Evolutionary conservation across 2,329 filamentous ascomycete species (phyloP).

Genomic region (Gaeumannomyces tritici): DNA sequence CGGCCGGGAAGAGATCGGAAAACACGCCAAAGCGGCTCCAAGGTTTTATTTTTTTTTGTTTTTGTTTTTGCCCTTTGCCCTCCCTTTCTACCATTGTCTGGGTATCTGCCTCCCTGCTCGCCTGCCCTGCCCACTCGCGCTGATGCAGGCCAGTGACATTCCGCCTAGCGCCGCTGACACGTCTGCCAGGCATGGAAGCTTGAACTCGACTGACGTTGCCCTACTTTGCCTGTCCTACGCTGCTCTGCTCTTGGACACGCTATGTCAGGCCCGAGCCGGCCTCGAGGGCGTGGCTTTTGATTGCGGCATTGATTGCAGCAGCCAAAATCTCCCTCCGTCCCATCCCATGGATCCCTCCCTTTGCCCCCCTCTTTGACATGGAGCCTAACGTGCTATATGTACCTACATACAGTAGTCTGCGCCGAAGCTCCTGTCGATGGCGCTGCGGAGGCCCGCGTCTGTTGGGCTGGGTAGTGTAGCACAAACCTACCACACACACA

Average conservation of each 20-base stretch:
- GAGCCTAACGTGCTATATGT: too few species aligned
- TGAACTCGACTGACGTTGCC: neutral
- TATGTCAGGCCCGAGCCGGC: too few species aligned
- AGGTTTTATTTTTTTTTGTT: neutral
- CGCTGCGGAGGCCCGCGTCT: neutral
- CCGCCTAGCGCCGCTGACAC: neutral
- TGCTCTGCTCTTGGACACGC: neutral
- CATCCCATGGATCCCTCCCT: too few species aligned
- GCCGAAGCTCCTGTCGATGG: neutral
- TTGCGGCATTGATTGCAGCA: too few species aligned
- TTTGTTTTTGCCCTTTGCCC: neutral
- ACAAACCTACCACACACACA: neutral
- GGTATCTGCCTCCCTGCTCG: too few species aligned
- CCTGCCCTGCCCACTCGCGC: neutral
- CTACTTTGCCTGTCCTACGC: neutral
- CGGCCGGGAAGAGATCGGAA: neutral
- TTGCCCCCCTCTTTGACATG: too few species aligned
- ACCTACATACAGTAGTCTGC: too few species aligned
- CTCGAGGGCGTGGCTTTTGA: too few species aligned
- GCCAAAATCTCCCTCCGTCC: too few species aligned
- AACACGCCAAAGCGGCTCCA: neutral
- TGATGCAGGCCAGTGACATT: neutral
- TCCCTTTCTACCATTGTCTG: too few species aligned
- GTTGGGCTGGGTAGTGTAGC: neutral
- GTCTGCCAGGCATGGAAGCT: neutral